These are phyloP conservation scores for Glycine latifolia DNA, from an alignment of 306 rosid species.

Conservation along the genomic window DNA sequence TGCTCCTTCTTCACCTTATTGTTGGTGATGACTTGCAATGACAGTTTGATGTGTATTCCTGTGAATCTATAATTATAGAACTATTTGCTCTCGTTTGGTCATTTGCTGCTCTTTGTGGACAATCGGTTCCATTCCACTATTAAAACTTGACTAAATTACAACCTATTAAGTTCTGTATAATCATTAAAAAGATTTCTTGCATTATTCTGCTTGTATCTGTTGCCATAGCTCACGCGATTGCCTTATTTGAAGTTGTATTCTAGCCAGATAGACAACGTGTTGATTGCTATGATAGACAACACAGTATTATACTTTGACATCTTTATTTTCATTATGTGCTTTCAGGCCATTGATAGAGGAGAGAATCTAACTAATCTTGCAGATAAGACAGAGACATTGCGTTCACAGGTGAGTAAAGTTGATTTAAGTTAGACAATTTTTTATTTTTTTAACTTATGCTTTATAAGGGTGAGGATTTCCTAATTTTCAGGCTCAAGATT, in stretches of 20 bases:
- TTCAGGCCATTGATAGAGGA: constrained; percentile 84
- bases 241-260: neutral
- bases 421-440: neutral
- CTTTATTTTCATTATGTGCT: constrained; percentile 31
- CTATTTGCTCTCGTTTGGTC: neutral
- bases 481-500: constrained; percentile 75
- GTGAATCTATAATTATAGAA: neutral
- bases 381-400: constrained; percentile 78
- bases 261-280: neutral
- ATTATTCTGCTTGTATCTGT: neutral
- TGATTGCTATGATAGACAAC: neutral
- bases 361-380: constrained; percentile 77
- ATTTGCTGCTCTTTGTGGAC: neutral
- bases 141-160: neutral
- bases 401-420: constrained; percentile 60
- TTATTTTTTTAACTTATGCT: neutral
- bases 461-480: constrained; percentile 36
- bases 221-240: too few species aligned
- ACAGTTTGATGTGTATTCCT: neutral
- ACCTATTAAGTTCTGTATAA: neutral
- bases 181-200: neutral
- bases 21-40: constrained; percentile 12
- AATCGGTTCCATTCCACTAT: neutral
- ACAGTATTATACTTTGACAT: neutral
- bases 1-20: constrained; percentile 4